Evolutionary conservation across 306 rosid species (phyloP).

Genomic region (Citrullus amarus): DNA sequence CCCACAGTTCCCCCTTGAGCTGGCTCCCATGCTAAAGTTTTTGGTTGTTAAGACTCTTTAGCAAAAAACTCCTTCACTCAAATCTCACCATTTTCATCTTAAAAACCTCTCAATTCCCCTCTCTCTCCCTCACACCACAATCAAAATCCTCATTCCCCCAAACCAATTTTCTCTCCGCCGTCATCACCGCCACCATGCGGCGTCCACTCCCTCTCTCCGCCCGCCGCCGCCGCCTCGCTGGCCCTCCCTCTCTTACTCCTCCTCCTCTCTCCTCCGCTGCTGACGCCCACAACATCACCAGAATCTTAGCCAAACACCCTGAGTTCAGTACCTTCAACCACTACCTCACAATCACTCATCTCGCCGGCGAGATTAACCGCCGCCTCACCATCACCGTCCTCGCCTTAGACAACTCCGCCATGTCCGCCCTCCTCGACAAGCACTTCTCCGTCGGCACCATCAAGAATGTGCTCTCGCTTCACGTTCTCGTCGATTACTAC

Average conservation of each 20-base stretch:
- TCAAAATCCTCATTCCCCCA: background rate
- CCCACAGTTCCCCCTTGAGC: background rate
- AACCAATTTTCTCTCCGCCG: background rate
- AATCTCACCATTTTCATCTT: background rate
- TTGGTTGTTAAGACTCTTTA: background rate
- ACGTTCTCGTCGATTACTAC: conserved; percentile 76
- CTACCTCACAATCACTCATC: conserved; percentile 81
- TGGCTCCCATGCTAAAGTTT: background rate
- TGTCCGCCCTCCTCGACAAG: conserved; percentile 52
- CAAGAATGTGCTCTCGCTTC: conserved; percentile 77
- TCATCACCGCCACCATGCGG: background rate
- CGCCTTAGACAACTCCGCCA: conserved; percentile 75
- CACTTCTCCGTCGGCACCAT: conserved; percentile 48
- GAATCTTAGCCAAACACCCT: conserved; percentile 58
- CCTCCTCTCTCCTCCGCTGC: conserved; percentile 6
- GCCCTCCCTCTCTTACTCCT: conserved; percentile 17
- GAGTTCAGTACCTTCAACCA: conserved; percentile 75
- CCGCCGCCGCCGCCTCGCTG: background rate
- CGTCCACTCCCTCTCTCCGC: background rate
- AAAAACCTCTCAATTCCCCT: background rate
- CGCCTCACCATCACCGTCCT: conserved; percentile 89
- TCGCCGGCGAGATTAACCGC: conserved; percentile 83
- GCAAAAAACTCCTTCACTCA: background rate
- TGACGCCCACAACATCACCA: conserved; percentile 57
- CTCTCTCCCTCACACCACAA: background rate